Evolutionary conservation across 768 basidiomycete genomes (phyloP), one percentile per base, ranked within the genome.

Genomic region (Termitomyces sp.): DNA sequence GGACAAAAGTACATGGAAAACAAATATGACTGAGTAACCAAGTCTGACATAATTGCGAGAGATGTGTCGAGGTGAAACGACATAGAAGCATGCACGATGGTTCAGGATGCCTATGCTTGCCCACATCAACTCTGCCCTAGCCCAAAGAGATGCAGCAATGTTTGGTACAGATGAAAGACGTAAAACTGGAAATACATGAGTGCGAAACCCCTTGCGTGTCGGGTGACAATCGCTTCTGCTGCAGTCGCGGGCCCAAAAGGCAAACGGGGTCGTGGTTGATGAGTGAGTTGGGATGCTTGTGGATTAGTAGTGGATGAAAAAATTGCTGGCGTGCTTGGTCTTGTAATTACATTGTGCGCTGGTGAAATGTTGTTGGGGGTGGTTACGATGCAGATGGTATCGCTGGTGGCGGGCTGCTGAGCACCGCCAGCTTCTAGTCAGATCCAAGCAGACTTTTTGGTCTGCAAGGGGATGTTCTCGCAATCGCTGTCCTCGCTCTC

Each of bases 401-500:
- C 57, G 50, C 38, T 44, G 56, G 38, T 52, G 54, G 55, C 54
- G 14, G 58, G 51, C 53, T 50, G 32, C n/a, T 46, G 47, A 28
- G 40, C 38, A 14, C 46, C 40, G 50, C 55, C 58, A 36, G 46
- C 63, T 51, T 68, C 63, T 66, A 68, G 67, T 68, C 67, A 68
- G 12, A 60, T 57, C 60, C 57, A 62, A 43, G 61, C 43, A 55
- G 66, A 60, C 50, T 58, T 59, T 49, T 68, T 73, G 26, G 59
- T 54, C 53, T 59, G 57, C 28, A 72, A 71, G 35, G 70, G 73
- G 16, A 75, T 65, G 49, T 77, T 76, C 66, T 79, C 78, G 56
- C 70, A 72, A 33, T 79, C 77, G 50, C 75, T 79, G 43, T 78
- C 76, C 32, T 74, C 73, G 38, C 67, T 67, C 56, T 74, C 75